Evolutionary conservation across 345 rosid species (phyloP).

Genomic region (Erodium maritimum): DNA sequence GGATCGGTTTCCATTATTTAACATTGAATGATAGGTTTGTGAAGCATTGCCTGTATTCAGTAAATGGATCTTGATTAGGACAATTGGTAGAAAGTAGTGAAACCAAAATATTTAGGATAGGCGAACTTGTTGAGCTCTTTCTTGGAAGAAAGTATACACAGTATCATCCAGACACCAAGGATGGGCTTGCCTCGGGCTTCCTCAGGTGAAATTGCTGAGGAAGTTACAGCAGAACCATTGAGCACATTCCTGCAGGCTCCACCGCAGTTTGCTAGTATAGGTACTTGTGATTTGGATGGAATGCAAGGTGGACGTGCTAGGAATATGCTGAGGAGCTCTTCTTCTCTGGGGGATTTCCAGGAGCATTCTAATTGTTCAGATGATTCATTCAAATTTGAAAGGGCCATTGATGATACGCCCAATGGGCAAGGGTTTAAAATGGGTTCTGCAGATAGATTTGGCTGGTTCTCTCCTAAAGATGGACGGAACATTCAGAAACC

Average conservation of each 20-base stretch:
- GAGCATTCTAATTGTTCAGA: constrained; percentile 32
- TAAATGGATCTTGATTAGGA: neutral
- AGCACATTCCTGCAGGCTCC: constrained; percentile 40
- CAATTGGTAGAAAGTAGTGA: neutral
- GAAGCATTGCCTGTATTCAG: neutral
- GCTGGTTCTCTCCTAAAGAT: constrained; percentile 20
- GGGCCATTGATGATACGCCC: constrained; percentile 21
- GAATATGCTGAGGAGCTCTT: constrained; percentile 29
- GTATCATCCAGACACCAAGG: neutral
- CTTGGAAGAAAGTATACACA: neutral
- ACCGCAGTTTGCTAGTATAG: constrained; percentile 24
- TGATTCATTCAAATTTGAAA: constrained; percentile 23
- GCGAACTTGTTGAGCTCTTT: neutral
- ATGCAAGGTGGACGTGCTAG: constrained; percentile 21
- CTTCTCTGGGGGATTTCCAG: constrained; percentile 37
- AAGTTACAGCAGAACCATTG: constrained; percentile 26
- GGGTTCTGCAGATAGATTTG: constrained; percentile 25
- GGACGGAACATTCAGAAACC: constrained; percentile 30
- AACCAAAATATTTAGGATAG: too few relatives aligned
- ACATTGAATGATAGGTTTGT: neutral
- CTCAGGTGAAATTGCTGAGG: constrained; percentile 35
- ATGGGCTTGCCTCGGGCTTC: constrained; percentile 84
- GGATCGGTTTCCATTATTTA: neutral
- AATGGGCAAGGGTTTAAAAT: constrained; percentile 32
- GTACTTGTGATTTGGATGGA: constrained; percentile 49